Base-by-base conservation (phyloP, 495 filamentous ascomycete species). In the Aspergillus hancockii region DNA sequence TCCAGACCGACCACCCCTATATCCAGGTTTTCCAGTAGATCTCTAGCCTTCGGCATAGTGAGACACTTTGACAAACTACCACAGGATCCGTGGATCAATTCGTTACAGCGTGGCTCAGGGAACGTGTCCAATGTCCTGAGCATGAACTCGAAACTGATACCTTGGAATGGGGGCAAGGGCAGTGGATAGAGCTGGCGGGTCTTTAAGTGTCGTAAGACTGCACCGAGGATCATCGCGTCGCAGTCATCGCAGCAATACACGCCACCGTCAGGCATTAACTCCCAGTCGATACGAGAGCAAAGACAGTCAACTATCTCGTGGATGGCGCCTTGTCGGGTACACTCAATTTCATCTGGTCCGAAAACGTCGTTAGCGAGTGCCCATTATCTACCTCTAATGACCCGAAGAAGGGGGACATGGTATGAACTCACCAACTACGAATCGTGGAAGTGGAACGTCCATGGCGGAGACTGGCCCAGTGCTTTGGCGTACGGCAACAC, bases 161-260 rank as follows among this genome's bases (percentile, higher is more conserved):
- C 54, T 2, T 25, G 1, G 31, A 40, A 56, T 8, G 53, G 59
- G 5, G 10, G 10, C 18, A 19, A 14, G 7, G 59, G 53, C 32
- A 18, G 59, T 4, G 53, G 59, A 36, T 45, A 57, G 21, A 61
- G 47, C 28, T 18, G 8, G 14, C 14, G 36, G 4, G 19, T 7
- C 23, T 46, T 51, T 36, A 57, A 19, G 7, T 52, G 53, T 22
- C 28, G 53, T 8, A 61, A 0, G 1, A 57, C 23, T 0, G 28
- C n/a, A 4, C 53, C 53, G 7, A 56, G 30, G 8, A 51, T 36
- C 59, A 52, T 16, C 10, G n/a, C n/a, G 18, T 52, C 53, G 19
- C 59, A 61, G 23, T 51, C 53, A 1, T 18, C 4, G 36, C 59
- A 56, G 47, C 59, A 21, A 61, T 18, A 13, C 16, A 18, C 28